Evolutionary conservation across 441 rosid species (phyloP), one percentile per base, ranked within the genome.

Genomic region (Capsella rubella): DNA sequence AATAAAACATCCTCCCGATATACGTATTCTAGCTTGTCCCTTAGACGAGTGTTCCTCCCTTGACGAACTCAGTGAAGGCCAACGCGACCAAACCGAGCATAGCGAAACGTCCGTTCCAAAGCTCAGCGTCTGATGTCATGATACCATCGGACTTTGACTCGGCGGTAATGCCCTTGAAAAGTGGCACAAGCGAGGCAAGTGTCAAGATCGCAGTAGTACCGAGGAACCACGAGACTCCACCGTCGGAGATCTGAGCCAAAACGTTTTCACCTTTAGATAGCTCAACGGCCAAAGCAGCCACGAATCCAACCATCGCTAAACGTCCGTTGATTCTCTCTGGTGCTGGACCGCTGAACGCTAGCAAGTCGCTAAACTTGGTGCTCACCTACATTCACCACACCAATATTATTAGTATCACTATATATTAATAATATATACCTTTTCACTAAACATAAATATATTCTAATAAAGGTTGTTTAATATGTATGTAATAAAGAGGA

Each of bases 291-390:
- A 93, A 53, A 4, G 98, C 98, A 0, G 93, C 85, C 2, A 87
- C 95, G 61, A 93, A 90, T 0, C 97, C 97, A 2, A 89, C 74
- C 98, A 93, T 90, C 4, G 98, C 98, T 15, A 93, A 79, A 56
- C 96, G 83, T 0, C 98, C 95, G 64, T 93, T 93, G 16, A 93
- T 90, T 72, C 96, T 89, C 82, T 93, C 98, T 14, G 96, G 98
- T 4, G 91, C 97, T 4, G 98, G 97, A 29, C 97, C 98, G 29
- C 92, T 79, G 49, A 90, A 93, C 8, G 98, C 98, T 14, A 92
- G 72, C 58, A 90, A 65, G 27, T 92, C 98, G 0, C 82, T 58
- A 69, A 87, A 85, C 28, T 80, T 87, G 0, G 90, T 85, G 83
- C 89, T 88, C 49, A 80, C 76, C 88, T 87, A 69, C 61, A 14